Evolutionary conservation across 2,329 filamentous ascomycete species (phyloP), one percentile per base, ranked within the genome.

Genomic region (Elsinoe perseae): DNA sequence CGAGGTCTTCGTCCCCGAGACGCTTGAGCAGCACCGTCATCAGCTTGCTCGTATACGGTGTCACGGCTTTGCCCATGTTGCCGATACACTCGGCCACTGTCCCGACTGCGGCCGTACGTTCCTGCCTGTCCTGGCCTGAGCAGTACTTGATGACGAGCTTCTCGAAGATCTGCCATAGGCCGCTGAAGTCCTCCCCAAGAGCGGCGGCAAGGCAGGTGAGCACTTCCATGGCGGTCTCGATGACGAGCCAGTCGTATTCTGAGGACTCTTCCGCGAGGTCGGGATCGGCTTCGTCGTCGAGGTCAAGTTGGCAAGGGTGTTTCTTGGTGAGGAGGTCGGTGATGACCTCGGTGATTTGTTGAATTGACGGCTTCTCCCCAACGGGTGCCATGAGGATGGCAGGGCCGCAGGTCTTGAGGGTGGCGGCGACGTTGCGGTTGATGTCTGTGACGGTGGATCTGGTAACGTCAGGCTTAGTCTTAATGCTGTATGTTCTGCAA

Each of bases 241-340:
- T 86, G 53, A 95, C 86, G 16, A 96, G 82, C 93, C 93, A 97
- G 76, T 97, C 93, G 66, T 95, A 95, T 75, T 98, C 93, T 2
- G 92, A 95, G 27, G 86, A 87, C 69, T 90, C 92, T 50, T 83
- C 77, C 10, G 78, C 70, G 55, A 76, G 76, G 56, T 87, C 82
- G 8, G 84, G 77, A n/a, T 84, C 83, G 56, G 86, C 82, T 64
- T 92, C 90, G 56, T 88, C 86, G 44, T 86, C 88, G 20, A 95
- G 82, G 67, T 96, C 92, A 67, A 92, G 83, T 74, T 98, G 93
- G 77, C 89, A 96, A 57, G 88, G 85, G 74, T 98, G 93, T 60
- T 87, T 85, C 73, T 92, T 91, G 61, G 86, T 92, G 66, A 97
- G 86, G 67, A 97, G 84, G 50, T 86, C 79, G 59, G 83, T 79